These are phyloP conservation scores for Flaveria sonorensis DNA, from an alignment of 129 eudicot species.

Conservation along the genomic window DNA sequence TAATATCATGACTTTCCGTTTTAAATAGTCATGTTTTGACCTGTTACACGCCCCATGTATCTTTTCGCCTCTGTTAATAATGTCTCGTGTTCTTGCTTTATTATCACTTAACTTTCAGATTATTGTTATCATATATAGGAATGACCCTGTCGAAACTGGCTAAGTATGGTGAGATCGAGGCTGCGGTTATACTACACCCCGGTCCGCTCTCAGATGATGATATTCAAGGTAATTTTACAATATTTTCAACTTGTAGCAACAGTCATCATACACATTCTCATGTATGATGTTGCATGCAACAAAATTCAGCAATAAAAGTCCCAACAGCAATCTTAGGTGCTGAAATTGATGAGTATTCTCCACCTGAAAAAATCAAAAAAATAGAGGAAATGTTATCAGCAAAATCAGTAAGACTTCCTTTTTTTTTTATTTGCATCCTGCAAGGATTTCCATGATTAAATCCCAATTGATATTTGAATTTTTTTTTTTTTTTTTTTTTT, in stretches of 20 bases:
- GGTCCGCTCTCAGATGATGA: slow-evolving; percentile 41
- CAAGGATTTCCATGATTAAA: neutral
- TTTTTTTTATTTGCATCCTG: neutral
- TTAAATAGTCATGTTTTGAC: neutral
- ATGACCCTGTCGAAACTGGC: slow-evolving; percentile 40
- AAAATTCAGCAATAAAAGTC: slow-evolving; percentile 39
- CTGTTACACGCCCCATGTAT: neutral
- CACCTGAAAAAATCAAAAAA: slow-evolving; percentile 42
- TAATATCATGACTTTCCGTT: neutral
- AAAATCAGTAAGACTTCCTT: slow-evolving; percentile 36
- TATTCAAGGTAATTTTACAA: slow-evolving; percentile 34
- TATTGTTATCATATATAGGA: slow-evolving; percentile 24
- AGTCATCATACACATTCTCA: neutral
- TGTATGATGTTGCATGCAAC: neutral
- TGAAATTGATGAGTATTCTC: slow-evolving; percentile 37
- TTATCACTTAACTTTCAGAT: neutral
- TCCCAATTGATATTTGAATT: neutral
- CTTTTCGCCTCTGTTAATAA: neutral
- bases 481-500: neutral
- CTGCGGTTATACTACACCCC: slow-evolving; percentile 62
- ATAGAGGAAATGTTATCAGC: slow-evolving; percentile 46
- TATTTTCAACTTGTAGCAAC: neutral
- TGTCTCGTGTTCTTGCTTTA: neutral
- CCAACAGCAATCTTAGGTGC: slow-evolving; percentile 63
- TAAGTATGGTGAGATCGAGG: slow-evolving; percentile 45